Evolutionary conservation across 2,329 filamentous ascomycete genomes (phyloP), one percentile per base, ranked within the genome.

Genomic region (Trichophyton simii): DNA sequence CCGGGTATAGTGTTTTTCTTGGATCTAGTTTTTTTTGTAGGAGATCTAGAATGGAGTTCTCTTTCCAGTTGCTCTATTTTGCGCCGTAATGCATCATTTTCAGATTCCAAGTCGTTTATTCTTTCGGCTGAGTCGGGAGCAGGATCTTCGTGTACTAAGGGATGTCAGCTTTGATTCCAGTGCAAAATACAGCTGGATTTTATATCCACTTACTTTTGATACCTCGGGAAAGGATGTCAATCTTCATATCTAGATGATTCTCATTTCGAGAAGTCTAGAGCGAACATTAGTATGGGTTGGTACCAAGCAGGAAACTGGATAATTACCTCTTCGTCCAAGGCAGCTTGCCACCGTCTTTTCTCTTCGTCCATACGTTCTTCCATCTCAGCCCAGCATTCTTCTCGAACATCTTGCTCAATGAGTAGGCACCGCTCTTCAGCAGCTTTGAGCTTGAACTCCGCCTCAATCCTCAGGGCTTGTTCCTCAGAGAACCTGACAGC

Each of bases 381-480:
- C 78, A 95, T 95, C 69, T 96, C 94, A 1, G 78, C 80, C 67
- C 86, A 91, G 67, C 91, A 92, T 67, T 97, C 92, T 69, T 96
- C 92, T 22, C 94, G 86, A 34, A 97, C 83, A 4, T 87, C 86
- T 67, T 88, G 85, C 71, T 99, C 94, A 11, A 95, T 78, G 59
- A 89, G 84, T 50, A 89, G 83, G 75, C 88, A 80, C 67, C 77
- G 78, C 59, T 80, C 78, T 69, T 85, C 82, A 1, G 82, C 85
- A 2, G 84, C 84, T 42, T 85, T 78, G 65, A 92, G 82, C 65
- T 86, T 86, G 1, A 86, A 81, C 70, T 96, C 91, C 2, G 87
- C 84, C 41, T 88, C 83, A 57, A 83, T 76, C 1, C 91, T 82
- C 0, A 83, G 81, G 52, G 87, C 82, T 13, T 85, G 82, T 72